phyloP scores from a whole-genome alignment of 331 rosid genomes.

The Saraca asoca region DNA sequence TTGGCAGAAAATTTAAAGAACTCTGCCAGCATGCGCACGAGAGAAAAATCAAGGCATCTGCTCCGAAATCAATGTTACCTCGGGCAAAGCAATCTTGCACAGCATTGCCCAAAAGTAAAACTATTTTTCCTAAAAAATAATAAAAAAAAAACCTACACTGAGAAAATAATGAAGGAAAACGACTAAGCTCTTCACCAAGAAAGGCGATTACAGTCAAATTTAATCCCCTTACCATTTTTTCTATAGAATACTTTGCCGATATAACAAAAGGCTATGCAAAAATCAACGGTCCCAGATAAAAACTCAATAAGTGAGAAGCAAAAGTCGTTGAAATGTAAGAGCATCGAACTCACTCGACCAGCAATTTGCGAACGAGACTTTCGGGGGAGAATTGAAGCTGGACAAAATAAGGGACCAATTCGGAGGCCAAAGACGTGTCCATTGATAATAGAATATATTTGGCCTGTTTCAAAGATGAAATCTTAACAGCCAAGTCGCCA shows the following conservation, averaged over 20 bases:
- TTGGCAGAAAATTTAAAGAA: background rate
- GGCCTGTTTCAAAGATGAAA: constrained; percentile 73
- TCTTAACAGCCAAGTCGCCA: constrained; percentile 80
- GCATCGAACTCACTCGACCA: constrained; percentile 62
- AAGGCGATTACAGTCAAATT: background rate
- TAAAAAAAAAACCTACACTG: background rate
- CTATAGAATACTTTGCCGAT: too few relatives aligned
- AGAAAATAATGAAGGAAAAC: background rate
- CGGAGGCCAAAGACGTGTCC: constrained; percentile 64
- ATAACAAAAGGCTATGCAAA: too few relatives aligned
- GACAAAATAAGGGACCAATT: constrained; percentile 70
- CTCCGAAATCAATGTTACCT: background rate
- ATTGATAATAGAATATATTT: constrained; percentile 64
- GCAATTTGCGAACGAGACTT: constrained; percentile 69
- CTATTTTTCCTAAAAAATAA: background rate
- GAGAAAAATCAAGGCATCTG: background rate
- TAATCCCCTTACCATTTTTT: too few relatives aligned
- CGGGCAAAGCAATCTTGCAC: too few relatives aligned
- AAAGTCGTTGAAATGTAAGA: constrained; percentile 9
- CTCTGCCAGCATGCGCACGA: background rate
- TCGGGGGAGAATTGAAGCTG: constrained; percentile 85
- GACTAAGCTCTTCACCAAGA: background rate
- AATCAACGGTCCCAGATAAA: background rate
- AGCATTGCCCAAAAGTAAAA: constrained; percentile 21
- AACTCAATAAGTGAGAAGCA: background rate